A percentile compares a stretch with the other conserved stretches of the same genome.
phyloP scores from a whole-genome alignment of 768 basidiomycete species.

The Dacryopinax primogenitus region DNA sequence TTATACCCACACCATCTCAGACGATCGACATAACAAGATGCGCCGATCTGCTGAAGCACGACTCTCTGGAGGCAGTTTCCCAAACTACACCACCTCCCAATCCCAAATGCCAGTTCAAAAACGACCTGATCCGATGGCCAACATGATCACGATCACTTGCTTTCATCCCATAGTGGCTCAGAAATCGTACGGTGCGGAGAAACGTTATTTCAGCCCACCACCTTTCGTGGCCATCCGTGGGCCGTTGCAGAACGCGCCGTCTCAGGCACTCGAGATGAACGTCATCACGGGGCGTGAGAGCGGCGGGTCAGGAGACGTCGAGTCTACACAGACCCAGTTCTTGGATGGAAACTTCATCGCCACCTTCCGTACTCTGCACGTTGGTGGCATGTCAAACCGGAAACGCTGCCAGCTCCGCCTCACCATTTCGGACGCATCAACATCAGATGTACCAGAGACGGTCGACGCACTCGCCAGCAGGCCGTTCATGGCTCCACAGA shows the following conservation, averaged over 20 bases:
- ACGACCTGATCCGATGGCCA: slow-evolving; percentile 20
- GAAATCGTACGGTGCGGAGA: slow-evolving; percentile 92
- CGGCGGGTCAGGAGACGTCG: slow-evolving; percentile 59
- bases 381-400: slow-evolving; percentile 70
- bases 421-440: slow-evolving; percentile 67
- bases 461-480: slow-evolving; percentile 19
- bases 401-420: slow-evolving; percentile 81
- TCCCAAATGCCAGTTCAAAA: not conserved
- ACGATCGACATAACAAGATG: not conserved
- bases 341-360: slow-evolving; percentile 74
- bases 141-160: slow-evolving; percentile 83
- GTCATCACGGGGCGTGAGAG: slow-evolving; percentile 41
- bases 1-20: not conserved
- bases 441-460: slow-evolving; percentile 29
- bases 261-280: slow-evolving; percentile 71
- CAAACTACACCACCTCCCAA: not conserved
- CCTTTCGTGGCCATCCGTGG: slow-evolving; percentile 88
- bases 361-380: slow-evolving; percentile 84
- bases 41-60: not conserved
- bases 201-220: slow-evolving; percentile 85
- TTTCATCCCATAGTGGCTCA: slow-evolving; percentile 88
- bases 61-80: not conserved
- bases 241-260: slow-evolving; percentile 37
- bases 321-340: slow-evolving; percentile 71
- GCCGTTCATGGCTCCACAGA: slow-evolving; percentile 2